Evolutionary conservation across 1,139 yeast species (phyloP), one percentile per base, ranked within the genome.

Genomic region (Kurtzmaniella quercitrusa): DNA sequence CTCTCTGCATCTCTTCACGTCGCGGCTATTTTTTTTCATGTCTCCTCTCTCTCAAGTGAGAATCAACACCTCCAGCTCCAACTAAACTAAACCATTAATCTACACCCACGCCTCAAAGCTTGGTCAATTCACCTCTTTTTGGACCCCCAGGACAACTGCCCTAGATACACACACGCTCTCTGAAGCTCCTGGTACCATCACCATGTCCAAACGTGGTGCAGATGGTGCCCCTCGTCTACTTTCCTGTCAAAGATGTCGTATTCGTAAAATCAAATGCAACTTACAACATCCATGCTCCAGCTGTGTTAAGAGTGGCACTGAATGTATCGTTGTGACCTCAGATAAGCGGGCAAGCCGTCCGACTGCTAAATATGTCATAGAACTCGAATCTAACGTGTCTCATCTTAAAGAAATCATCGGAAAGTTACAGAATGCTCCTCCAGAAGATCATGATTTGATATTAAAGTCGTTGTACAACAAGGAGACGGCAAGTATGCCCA

Each of bases 341-440:
- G 85, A 80, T 54, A 63, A 74, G 65, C 60, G 85, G 40, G 78
- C 77, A 53, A 74, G 70, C 48, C 61, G 84, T 42, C 78, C 79
- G 4, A 68, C 77, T 0, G 75, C 72, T 7, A 68, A 68, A 40
- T 79, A 79, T 50, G 82, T 79, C 19, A 63, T 57, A 25, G 49
- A 59, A 1, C 48, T 67, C 37, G 70, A 65, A 43, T 48, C 51
- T 2, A 64, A 58, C 40, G 40, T 43, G 9, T 37, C 43, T 21
- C 39, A 41, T n/a, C 34, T 43, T 8, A 40, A 41, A 16, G 23
- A 15, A 10, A 12, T 41, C 5, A 23, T 40, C 27, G 43, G 37
- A 15, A 12, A 19, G 29, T 15, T 43, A 3, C 29, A 31, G 18
- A 19, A 19, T 31, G 43, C 46, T 6, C 18, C 10, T 4, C 39